A percentile compares a stretch with the other conserved stretches of the same genome.
These are phyloP conservation scores for Penicillium soppii DNA, from an alignment of 495 filamentous ascomycete species.

Conservation along the genomic window DNA sequence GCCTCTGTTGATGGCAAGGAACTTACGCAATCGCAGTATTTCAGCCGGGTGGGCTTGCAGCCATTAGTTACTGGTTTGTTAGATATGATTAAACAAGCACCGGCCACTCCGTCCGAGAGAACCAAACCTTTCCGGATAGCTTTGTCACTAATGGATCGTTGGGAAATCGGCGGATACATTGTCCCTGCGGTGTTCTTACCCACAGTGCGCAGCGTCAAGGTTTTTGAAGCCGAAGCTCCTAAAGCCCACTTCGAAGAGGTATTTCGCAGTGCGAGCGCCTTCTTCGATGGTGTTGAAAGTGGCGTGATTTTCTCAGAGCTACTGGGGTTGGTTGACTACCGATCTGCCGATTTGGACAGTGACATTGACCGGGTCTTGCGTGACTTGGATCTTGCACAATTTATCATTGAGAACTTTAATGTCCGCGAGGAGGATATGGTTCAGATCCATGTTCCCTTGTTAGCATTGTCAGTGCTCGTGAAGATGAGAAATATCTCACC, in stretches of 20 bases:
- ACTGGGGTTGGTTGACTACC: slow-evolving; percentile 48
- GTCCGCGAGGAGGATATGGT: slow-evolving; percentile 96
- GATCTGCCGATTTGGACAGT: slow-evolving; percentile 26
- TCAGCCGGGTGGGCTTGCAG: slow-evolving; percentile 72
- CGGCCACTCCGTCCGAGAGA: slow-evolving; percentile 60
- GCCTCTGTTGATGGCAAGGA: slow-evolving; percentile 44
- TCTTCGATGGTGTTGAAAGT: slow-evolving; percentile 97
- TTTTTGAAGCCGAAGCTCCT: slow-evolving; percentile 59
- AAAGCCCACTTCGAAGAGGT: slow-evolving; percentile 81
- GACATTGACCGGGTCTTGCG: slow-evolving; percentile 46
- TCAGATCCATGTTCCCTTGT: slow-evolving; percentile 74
- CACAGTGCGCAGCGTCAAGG: slow-evolving; percentile 72
- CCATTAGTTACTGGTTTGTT: slow-evolving; percentile 73
- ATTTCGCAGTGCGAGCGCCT: slow-evolving; percentile 84
- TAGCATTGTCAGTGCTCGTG: slow-evolving; percentile 66
- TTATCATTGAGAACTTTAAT: slow-evolving; percentile 87
- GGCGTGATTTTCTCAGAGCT: slow-evolving; percentile 88
- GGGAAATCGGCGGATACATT: slow-evolving; percentile 91
- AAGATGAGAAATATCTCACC: slow-evolving; percentile 40
- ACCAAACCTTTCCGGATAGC: slow-evolving; percentile 90
- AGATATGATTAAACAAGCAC: slow-evolving; percentile 64
- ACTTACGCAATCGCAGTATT: slow-evolving; percentile 61
- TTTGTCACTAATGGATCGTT: slow-evolving; percentile 93
- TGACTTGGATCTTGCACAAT: slow-evolving; percentile 68
- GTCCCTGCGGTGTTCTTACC: slow-evolving; percentile 86